Conservation (phyloP, 176 grass and related monocot genomes). For the Paspalum vaginatum region DNA sequence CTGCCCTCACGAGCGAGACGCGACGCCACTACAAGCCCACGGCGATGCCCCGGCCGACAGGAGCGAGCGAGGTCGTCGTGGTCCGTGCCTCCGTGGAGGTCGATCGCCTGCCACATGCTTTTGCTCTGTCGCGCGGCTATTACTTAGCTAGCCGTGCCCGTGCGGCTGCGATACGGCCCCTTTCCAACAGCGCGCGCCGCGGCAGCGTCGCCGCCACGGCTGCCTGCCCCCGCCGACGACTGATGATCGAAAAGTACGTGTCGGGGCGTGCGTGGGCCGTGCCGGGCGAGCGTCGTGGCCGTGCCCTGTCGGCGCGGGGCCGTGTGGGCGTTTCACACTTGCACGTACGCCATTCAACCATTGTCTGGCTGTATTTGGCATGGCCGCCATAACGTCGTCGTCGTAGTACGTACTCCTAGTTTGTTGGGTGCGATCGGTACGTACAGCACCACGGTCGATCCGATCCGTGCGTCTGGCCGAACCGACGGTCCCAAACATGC, state of each 20-base stretch:
- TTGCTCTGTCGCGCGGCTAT: too few relatives aligned
- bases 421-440: not conserved
- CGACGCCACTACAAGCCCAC: not conserved
- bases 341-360: not conserved
- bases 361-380: conserved; percentile 9
- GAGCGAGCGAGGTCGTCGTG: too few relatives aligned
- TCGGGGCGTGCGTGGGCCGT: not conserved
- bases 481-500: not conserved
- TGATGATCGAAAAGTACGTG: not conserved
- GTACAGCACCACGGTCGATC: not conserved
- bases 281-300: not conserved
- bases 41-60: too few relatives aligned
- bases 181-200: not conserved
- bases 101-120: too few relatives aligned
- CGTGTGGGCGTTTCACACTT: too few relatives aligned
- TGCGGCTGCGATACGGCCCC: not conserved
- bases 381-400: not conserved
- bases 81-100: too few relatives aligned
- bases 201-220: conserved; percentile 6
- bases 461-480: not conserved
- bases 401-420: too few relatives aligned
- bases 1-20: not conserved
- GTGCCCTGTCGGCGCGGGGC: conserved; percentile 4
- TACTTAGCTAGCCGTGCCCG: not conserved
- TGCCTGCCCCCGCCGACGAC: conserved; percentile 26